Conservation (phyloP, 1,284 basidiomycete genomes). For the Melampsora larici-populina region DNA sequence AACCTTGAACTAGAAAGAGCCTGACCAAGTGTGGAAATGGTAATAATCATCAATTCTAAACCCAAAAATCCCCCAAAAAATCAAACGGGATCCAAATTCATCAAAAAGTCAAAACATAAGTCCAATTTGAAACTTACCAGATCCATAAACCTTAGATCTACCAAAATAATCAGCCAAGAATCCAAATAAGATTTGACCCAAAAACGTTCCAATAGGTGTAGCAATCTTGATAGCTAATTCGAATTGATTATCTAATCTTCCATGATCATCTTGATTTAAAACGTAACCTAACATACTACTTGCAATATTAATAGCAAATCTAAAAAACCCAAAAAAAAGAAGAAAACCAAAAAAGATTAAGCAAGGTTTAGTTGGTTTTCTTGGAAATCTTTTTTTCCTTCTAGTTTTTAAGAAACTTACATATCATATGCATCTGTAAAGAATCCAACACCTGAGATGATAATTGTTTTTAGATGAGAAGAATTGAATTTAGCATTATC, state of each 20-base stretch:
- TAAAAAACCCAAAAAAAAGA: too few relatives aligned
- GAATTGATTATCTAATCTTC: slow-evolving; percentile 64
- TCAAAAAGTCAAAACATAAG: neutral
- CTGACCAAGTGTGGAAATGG: slow-evolving; percentile 57
- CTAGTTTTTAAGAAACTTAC: slow-evolving; percentile 10
- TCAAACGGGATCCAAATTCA: slow-evolving; percentile 51
- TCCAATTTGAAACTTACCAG: too few relatives aligned
- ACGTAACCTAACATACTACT: slow-evolving; percentile 72
- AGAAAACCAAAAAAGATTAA: too few relatives aligned
- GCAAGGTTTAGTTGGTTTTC: neutral
- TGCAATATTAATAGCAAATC: slow-evolving; percentile 72
- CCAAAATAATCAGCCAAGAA: slow-evolving; percentile 68
- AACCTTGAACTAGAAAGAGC: slow-evolving; percentile 61
- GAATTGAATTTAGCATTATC: slow-evolving; percentile 63
- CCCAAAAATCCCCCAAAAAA: slow-evolving; percentile 29
- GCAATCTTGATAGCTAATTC: slow-evolving; percentile 69
- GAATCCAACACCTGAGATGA: slow-evolving; percentile 74
- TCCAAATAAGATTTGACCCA: slow-evolving; percentile 66
- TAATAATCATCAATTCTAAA: slow-evolving; percentile 53
- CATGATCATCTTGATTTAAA: slow-evolving; percentile 64
- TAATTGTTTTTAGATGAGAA: slow-evolving; percentile 66
- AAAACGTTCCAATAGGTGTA: slow-evolving; percentile 58
- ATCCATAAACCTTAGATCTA: slow-evolving; percentile 66
- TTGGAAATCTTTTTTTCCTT: neutral
- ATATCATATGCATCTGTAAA: slow-evolving; percentile 72